Base-by-base conservation (phyloP, 2,329 filamentous ascomycete species). In the Aureobasidium sp. region DNA sequence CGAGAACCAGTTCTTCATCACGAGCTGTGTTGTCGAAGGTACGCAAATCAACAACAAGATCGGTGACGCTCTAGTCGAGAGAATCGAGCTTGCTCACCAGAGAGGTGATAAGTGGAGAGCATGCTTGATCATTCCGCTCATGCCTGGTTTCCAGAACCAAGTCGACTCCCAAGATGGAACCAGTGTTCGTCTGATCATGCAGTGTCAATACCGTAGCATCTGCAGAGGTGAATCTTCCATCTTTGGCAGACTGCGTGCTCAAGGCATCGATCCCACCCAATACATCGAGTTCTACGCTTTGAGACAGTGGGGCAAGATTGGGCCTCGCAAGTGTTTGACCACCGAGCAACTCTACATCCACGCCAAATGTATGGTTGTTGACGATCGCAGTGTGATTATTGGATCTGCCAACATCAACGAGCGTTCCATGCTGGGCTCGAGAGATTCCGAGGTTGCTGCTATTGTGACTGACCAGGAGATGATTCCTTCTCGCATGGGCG, bases 381-480 rank as follows among this genome's bases (percentile, higher is more conserved):
- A 99, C 73, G 94, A 99, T 70, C 86, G 93, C 37, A 85, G 94
- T 63, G 93, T 88, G 22, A 86, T 99, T 64, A 99, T 99, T 68
- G 94, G 94, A 20, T 97, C 93, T 49, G 94, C 94, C 59, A 99
- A 99, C 72, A 97, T 99, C 79, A 99, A 99, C 70, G 94, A 99
- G 75, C 87, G 94, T 49, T 97, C 93, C 7, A 91, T 97, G 91
- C 75, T 97, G 64, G 94, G 94, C 9, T 88, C 85, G 53, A 85
- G 94, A 69, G 94, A 99, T 74, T 97, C 93, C 0, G 94, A 99
- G 75, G 86, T 90, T 65, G 94, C 93, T 5, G 88, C 92, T 7
- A 83, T 97, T 47, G 89, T 99, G 45, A 86, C 93, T 59, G 94
- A 99, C 72, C 93, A 90, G 1, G 91, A 97, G 72, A 91, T 96